These are phyloP conservation scores for Cinnamomum micranthum DNA, from an alignment of 164 flowering plant genomes.

Conservation along the genomic window DNA sequence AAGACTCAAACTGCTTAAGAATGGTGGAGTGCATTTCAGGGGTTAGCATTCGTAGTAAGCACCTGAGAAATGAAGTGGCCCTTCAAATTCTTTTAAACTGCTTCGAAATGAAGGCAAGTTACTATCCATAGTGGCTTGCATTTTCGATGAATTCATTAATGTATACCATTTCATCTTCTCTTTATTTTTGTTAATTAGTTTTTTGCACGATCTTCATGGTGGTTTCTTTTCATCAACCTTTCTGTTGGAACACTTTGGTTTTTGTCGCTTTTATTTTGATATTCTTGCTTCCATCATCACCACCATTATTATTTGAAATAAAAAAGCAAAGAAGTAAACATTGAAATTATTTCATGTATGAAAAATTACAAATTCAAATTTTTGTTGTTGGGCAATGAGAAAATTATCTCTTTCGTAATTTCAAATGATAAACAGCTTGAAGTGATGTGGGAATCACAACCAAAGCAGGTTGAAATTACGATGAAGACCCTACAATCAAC, in stretches of 20 bases:
- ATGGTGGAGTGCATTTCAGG: conserved; percentile 68
- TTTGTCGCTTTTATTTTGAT: background rate
- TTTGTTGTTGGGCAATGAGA: too few relatives aligned
- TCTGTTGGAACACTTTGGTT: too few relatives aligned
- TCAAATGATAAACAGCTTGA: too few relatives aligned
- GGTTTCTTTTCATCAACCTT: too few relatives aligned
- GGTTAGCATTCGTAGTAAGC: conserved; percentile 48
- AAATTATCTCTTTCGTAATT: too few relatives aligned
- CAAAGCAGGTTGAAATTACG: too few relatives aligned
- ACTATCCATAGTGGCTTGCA: background rate
- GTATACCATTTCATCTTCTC: background rate
- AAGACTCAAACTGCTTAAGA: conserved; percentile 71
- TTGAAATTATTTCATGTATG: too few relatives aligned
- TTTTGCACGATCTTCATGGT: too few relatives aligned
- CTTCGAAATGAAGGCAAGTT: conserved; percentile 48
- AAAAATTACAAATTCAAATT: too few relatives aligned
- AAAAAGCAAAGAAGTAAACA: background rate
- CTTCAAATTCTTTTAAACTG: conserved; percentile 44
- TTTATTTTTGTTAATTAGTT: too few relatives aligned
- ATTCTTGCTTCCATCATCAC: background rate
- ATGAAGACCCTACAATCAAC: too few relatives aligned
- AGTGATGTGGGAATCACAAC: too few relatives aligned
- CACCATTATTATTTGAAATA: background rate
- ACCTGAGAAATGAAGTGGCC: conserved; percentile 62
- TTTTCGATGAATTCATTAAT: background rate